Evolutionary conservation across 768 basidiomycete genomes (phyloP).

Genomic region (Boletus subcaerulescens): DNA sequence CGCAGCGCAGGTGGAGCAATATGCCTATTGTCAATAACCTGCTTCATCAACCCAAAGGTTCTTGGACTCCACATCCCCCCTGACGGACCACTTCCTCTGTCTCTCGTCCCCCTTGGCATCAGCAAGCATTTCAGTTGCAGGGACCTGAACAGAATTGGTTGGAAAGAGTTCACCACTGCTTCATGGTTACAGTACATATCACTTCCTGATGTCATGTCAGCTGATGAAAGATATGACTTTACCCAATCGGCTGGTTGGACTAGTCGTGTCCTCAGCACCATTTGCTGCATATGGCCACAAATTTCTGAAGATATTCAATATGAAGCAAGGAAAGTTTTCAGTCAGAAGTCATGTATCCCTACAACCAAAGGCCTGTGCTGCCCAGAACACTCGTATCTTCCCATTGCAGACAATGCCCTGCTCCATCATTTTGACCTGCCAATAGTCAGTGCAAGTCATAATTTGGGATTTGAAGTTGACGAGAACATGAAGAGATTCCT

Average conservation of each 20-base stretch:
- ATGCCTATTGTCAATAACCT: slow-evolving; percentile 59
- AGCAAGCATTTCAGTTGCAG: slow-evolving; percentile 54
- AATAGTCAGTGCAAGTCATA: neutral
- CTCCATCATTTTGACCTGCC: neutral
- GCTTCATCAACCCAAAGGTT: slow-evolving; percentile 61
- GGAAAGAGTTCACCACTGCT: slow-evolving; percentile 67
- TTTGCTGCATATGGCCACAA: slow-evolving; percentile 68
- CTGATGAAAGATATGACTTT: slow-evolving; percentile 54
- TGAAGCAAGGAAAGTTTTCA: slow-evolving; percentile 36
- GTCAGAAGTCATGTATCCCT: slow-evolving; percentile 39
- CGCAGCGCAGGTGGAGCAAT: slow-evolving; percentile 45
- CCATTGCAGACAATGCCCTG: slow-evolving; percentile 58
- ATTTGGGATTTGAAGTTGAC: slow-evolving; percentile 37
- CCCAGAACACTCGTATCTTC: slow-evolving; percentile 74
- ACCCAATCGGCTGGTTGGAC: slow-evolving; percentile 66
- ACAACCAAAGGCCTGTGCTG: slow-evolving; percentile 58
- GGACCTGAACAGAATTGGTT: slow-evolving; percentile 60
- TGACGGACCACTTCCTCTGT: slow-evolving; percentile 74
- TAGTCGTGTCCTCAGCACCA: slow-evolving; percentile 63
- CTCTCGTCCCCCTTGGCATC: slow-evolving; percentile 43
- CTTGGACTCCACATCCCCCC: slow-evolving; percentile 54
- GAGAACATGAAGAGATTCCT: neutral
- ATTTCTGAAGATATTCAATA: slow-evolving; percentile 38
- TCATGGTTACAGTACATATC: slow-evolving; percentile 72
- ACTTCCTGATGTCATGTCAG: slow-evolving; percentile 36